phyloP scores from a whole-genome alignment of 202 grass and related monocot species.

The Setaria viridis region DNA sequence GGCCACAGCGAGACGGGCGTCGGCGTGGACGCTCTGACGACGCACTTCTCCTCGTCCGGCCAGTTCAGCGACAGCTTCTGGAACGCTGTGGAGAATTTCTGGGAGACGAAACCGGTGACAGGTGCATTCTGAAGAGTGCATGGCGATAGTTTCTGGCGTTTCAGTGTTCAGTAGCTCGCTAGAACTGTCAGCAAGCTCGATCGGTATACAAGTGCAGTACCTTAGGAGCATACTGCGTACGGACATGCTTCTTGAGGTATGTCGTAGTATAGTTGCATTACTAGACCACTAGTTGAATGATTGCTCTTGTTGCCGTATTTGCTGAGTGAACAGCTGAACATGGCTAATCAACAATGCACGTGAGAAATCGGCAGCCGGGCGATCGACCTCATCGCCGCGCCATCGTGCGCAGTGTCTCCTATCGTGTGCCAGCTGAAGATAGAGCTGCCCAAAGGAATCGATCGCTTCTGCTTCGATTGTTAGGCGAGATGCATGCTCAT shows the following conservation, averaged over 20 bases:
- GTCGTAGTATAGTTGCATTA: too few relatives aligned
- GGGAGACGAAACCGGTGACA: constrained; percentile 34
- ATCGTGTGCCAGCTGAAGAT: neutral
- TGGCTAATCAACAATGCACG: neutral
- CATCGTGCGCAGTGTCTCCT: constrained; percentile 7
- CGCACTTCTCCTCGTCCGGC: neutral
- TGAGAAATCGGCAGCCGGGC: neutral
- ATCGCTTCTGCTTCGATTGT: neutral
- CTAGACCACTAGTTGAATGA: neutral
- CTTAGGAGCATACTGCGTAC: neutral
- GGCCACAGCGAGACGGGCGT: constrained; percentile 1
- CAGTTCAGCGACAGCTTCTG: constrained; percentile 48
- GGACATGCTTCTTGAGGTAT: neutral
- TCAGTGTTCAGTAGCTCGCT: neutral
- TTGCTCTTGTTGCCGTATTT: neutral
- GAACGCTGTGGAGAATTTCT: constrained; percentile 46
- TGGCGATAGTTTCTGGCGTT: neutral
- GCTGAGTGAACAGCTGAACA: neutral
- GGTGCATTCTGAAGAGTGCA: constrained; percentile 25
- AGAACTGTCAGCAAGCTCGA: neutral
- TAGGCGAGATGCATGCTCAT: constrained; percentile 17
- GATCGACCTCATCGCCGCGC: neutral
- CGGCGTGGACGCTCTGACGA: constrained; percentile 18
- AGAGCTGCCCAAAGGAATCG: neutral
- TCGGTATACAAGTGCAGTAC: neutral